Percentiles rank a stretch among this genome's conserved stretches.
These are phyloP conservation scores for Sphaerulina vaccinii DNA, from an alignment of 2,329 filamentous ascomycete species.

Conservation along the genomic window DNA sequence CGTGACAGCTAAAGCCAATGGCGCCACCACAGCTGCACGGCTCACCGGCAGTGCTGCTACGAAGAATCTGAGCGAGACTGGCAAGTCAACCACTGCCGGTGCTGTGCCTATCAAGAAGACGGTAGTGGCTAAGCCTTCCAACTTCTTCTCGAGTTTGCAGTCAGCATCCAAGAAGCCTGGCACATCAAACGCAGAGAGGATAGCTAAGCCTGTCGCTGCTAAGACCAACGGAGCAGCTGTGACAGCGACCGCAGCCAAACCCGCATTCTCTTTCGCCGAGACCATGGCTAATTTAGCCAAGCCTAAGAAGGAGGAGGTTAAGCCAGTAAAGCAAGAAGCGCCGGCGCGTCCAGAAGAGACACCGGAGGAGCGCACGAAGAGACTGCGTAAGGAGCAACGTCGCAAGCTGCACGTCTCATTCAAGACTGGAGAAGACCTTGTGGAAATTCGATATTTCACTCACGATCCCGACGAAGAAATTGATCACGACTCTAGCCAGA, in stretches of 20 bases:
- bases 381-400: constrained; percentile 70
- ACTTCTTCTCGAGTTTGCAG: constrained; percentile 48
- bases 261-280: constrained; percentile 41
- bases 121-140: constrained; percentile 46
- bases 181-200: constrained; percentile 31
- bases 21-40: constrained; percentile 19
- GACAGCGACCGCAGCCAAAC: constrained; percentile 28
- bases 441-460: constrained; percentile 66
- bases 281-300: constrained; percentile 48
- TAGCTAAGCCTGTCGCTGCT: constrained; percentile 27
- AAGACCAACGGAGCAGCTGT: constrained; percentile 32
- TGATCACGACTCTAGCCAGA: constrained; percentile 65
- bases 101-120: constrained; percentile 26
- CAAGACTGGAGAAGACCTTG: constrained; percentile 66
- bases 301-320: constrained; percentile 55
- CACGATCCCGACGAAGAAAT: constrained; percentile 71
- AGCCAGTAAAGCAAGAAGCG: constrained; percentile 50
- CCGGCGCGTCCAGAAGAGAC: constrained; percentile 55
- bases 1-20: constrained; percentile 24
- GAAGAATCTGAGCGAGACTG: constrained; percentile 28
- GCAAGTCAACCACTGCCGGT: constrained; percentile 19
- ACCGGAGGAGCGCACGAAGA: constrained; percentile 63
- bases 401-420: constrained; percentile 69
- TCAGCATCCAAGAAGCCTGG: constrained; percentile 47
- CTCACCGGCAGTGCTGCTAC: constrained; percentile 20